Evolutionary conservation across 495 filamentous ascomycete species (phyloP).

Genomic region (Acidomyces sp.): DNA sequence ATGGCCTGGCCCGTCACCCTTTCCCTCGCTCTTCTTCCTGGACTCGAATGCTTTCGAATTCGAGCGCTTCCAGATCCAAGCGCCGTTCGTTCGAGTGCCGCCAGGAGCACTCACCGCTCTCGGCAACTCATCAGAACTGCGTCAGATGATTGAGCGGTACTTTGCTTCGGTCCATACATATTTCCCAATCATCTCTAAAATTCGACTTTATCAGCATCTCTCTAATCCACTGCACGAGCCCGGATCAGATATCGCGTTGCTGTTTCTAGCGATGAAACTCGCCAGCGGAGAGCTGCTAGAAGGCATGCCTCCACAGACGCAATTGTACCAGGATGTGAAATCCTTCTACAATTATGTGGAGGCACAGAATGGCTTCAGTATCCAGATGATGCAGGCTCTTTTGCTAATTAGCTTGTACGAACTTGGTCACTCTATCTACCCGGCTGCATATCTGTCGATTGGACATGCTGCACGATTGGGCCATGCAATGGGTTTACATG

Average conservation of each 20-base stretch:
- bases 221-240: slow-evolving; percentile 30
- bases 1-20: slow-evolving; percentile 6
- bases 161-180: slow-evolving; percentile 14
- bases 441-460: slow-evolving; percentile 36
- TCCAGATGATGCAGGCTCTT: slow-evolving; percentile 34
- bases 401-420: slow-evolving; percentile 37
- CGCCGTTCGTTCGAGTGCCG: slow-evolving; percentile 10
- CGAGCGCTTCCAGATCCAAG: slow-evolving; percentile 16
- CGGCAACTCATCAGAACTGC: slow-evolving; percentile 11
- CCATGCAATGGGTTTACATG: slow-evolving; percentile 37
- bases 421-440: slow-evolving; percentile 37
- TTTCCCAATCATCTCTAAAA: slow-evolving; percentile 21
- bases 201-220: slow-evolving; percentile 17
- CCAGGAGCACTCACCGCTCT: slow-evolving; percentile 8
- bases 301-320: slow-evolving; percentile 22
- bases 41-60: slow-evolving; percentile 20
- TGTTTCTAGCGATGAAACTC: slow-evolving; percentile 41
- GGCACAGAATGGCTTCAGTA: slow-evolving; percentile 28
- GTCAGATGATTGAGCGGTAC: slow-evolving; percentile 14
- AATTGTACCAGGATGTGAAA: slow-evolving; percentile 34
- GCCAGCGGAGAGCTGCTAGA: slow-evolving; percentile 23
- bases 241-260: slow-evolving; percentile 35
- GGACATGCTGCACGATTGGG: slow-evolving; percentile 33
- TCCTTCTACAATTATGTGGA: slow-evolving; percentile 31
- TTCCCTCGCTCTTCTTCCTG: slow-evolving; percentile 22